These are phyloP conservation scores for Pascua guehoae DNA, from an alignment of 1,284 basidiomycete genomes.

Conservation along the genomic window DNA sequence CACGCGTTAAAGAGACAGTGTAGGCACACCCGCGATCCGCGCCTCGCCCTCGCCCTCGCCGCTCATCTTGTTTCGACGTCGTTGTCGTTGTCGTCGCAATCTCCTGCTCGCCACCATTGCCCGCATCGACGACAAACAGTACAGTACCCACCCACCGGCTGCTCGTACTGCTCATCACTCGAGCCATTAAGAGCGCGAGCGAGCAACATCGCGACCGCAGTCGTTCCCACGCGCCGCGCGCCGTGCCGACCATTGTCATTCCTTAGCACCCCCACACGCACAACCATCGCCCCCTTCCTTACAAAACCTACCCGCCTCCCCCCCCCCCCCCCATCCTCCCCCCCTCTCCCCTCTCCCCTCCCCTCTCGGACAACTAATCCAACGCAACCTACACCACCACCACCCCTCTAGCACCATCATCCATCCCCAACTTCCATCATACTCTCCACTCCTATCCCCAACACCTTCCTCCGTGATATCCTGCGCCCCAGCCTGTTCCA, in stretches of 20 bases:
- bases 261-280: slow-evolving; percentile 9
- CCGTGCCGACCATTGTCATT: slow-evolving; percentile 12
- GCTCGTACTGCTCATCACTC: too few relatives aligned
- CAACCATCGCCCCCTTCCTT: slow-evolving; percentile 6
- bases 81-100: too few relatives aligned
- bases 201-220: too few relatives aligned
- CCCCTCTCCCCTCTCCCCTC: background rate
- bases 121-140: too few relatives aligned
- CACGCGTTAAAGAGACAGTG: too few relatives aligned
- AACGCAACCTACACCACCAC: background rate
- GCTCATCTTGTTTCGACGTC: too few relatives aligned
- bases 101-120: too few relatives aligned
- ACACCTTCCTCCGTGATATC: background rate
- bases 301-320: background rate
- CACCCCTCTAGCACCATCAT: background rate
- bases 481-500: background rate
- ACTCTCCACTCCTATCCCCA: background rate
- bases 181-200: too few relatives aligned
- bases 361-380: background rate
- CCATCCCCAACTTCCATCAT: background rate
- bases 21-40: too few relatives aligned
- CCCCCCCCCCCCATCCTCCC: background rate
- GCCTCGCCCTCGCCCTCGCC: too few relatives aligned
- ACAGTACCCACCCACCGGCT: too few relatives aligned
- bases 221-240: too few relatives aligned